phyloP scores from a whole-genome alignment of 1,284 basidiomycete species.

The Cutaneotrichosporon cutaneum region DNA sequence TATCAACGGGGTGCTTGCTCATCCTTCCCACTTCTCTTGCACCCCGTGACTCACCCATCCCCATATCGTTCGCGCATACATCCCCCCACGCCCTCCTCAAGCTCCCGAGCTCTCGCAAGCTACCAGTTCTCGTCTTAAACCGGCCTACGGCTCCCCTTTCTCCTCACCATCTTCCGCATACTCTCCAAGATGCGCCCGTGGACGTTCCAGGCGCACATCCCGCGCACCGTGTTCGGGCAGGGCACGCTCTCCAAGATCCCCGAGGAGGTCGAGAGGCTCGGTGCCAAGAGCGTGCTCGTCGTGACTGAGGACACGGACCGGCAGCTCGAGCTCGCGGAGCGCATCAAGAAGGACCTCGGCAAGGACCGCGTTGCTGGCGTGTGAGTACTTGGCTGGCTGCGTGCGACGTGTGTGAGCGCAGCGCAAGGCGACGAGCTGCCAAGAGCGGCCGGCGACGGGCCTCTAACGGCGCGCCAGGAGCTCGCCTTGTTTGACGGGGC shows the following conservation, averaged over 20 bases:
- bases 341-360: constrained; percentile 40
- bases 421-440: too few species aligned
- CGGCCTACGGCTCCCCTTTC: not conserved
- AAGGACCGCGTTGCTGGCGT: constrained; percentile 32
- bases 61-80: not conserved
- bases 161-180: not conserved
- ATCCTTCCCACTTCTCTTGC: not conserved
- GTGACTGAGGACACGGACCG: constrained; percentile 40
- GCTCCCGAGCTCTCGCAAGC: not conserved
- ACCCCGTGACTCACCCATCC: not conserved
- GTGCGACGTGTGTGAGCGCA: not conserved
- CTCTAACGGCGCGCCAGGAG: too few species aligned
- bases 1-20: not conserved
- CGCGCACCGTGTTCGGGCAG: constrained; percentile 54
- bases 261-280: constrained; percentile 49
- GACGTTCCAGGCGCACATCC: constrained; percentile 45
- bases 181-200: constrained; percentile 12
- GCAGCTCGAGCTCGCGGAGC: constrained; percentile 34
- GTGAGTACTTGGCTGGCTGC: constrained; percentile 29
- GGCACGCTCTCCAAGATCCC: constrained; percentile 52
- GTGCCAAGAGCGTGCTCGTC: constrained; percentile 49
- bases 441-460: too few species aligned
- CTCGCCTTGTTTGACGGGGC: too few species aligned
- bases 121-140: too few species aligned
- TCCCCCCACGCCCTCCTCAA: not conserved